phyloP scores from a whole-genome alignment of 768 basidiomycete species.

The Auricularia sp. region DNA sequence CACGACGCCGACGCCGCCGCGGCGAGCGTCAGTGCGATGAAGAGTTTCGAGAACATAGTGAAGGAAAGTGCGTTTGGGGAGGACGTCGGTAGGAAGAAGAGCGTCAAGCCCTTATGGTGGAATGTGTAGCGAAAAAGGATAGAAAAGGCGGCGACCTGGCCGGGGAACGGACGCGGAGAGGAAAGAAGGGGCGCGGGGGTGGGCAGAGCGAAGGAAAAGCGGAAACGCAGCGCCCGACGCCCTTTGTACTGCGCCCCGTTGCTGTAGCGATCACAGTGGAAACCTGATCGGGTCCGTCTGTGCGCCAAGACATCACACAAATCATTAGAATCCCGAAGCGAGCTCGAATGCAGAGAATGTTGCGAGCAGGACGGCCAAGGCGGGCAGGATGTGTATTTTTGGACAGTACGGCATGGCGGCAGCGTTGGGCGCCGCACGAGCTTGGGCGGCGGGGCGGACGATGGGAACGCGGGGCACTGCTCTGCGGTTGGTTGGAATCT shows the following conservation, averaged over 20 bases:
- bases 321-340: no score
- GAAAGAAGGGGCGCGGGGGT: background rate
- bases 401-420: no score
- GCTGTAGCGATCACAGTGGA: no score
- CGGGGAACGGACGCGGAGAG: background rate
- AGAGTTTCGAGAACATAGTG: background rate
- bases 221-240: background rate
- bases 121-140: background rate
- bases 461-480: no score
- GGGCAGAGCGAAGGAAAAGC: background rate
- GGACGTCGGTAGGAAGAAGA: background rate
- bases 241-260: background rate
- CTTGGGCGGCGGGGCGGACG: no score
- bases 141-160: background rate
- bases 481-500: no score
- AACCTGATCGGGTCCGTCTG: no score
- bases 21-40: background rate
- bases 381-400: no score
- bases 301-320: no score
- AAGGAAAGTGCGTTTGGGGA: background rate
- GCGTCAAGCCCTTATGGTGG: background rate
- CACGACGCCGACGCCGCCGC: background rate
- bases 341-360: no score
- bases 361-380: no score
- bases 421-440: no score